Conservation (phyloP, 345 rosid species). For the Litchi chinensis region DNA sequence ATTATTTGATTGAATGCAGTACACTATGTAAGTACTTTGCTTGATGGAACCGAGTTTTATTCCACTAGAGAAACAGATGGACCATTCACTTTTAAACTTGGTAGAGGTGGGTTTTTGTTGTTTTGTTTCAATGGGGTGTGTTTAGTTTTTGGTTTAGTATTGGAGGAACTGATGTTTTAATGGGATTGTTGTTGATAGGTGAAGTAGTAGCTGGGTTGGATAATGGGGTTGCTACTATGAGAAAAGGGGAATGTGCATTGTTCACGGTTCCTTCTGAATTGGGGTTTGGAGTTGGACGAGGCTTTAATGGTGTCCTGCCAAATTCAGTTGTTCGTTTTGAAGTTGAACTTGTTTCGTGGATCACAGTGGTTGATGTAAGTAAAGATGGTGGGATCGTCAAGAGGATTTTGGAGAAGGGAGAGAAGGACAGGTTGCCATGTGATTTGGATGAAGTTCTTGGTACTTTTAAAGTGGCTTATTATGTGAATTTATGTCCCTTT, state of each 20-base stretch:
- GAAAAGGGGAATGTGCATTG: conserved; percentile 56
- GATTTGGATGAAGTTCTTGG: conserved; percentile 72
- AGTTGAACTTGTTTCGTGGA: conserved; percentile 61
- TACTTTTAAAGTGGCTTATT: conserved; percentile 23
- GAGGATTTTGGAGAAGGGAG: conserved; percentile 53
- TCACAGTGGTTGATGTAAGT: conserved; percentile 50
- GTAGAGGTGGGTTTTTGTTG: conserved; percentile 39
- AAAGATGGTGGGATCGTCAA: conserved; percentile 62
- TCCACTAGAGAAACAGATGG: conserved; percentile 45
- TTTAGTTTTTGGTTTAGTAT: conserved; percentile 5
- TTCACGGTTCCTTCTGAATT: conserved; percentile 54
- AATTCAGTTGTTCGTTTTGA: conserved; percentile 47
- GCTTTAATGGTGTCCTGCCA: conserved; percentile 46
- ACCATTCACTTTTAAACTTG: conserved; percentile 48
- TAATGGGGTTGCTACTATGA: conserved; percentile 54
- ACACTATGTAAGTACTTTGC: conserved; percentile 52
- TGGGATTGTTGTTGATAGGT: conserved; percentile 32
- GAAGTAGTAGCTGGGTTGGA: conserved; percentile 51
- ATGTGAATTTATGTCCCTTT: not conserved
- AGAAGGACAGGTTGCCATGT: conserved; percentile 40
- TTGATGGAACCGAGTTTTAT: conserved; percentile 51
- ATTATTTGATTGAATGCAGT: conserved; percentile 37
- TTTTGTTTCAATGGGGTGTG: not conserved
- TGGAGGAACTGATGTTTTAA: conserved; percentile 1
- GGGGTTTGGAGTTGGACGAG: conserved; percentile 43